Evolutionary conservation across 1,139 yeast species (phyloP), one percentile per base, ranked within the genome.

Genomic region (Debaryomycetaceae sp.): DNA sequence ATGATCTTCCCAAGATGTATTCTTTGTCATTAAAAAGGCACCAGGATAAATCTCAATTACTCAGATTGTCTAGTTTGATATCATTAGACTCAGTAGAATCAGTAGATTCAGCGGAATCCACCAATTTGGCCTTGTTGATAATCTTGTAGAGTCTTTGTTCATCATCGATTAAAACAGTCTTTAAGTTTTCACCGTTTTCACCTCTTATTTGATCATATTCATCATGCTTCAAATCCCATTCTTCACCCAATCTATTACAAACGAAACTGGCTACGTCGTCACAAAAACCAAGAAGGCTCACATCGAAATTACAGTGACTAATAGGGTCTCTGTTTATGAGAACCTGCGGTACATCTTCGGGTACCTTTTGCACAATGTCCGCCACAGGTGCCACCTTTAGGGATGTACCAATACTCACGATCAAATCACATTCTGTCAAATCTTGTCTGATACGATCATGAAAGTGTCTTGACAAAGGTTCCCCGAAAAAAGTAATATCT

Each of bases 321-420:
- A 88, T 84, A 1, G 88, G 83, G 53, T 89, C 95, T 57, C 79
- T 81, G 58, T 89, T 88, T 50, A 91, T 85, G 47, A 87, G 71
- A 6, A 91, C 74, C 60, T 89, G 96, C 0, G 97, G 97, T 1
- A 88, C 81, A 31, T 76, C 66, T 17, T 77, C 76, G 0, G 86
- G 84, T 4, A 89, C 64, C 62, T 81, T 74, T 49, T 88, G 83
- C 11, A 89, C 88, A 39, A 90, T 87, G 45, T 88, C 90, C 39
- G 91, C 83, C 6, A 91, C 97, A 0, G 98, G 98, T 0, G 96
- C 90, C 24, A 91, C 98, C 58, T 90, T 88, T 48, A 91, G 72
- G 24, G 97, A 89, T 0, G 97, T 90, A 11, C 98, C 98, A 27
- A 89, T 82, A 60, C 96, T 86, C 6, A 91, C 75, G 39, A 90